Evolutionary conservation across 805 yeast genomes (phyloP), one percentile per base, ranked within the genome.

Genomic region (Hanseniaspora osmophila): DNA sequence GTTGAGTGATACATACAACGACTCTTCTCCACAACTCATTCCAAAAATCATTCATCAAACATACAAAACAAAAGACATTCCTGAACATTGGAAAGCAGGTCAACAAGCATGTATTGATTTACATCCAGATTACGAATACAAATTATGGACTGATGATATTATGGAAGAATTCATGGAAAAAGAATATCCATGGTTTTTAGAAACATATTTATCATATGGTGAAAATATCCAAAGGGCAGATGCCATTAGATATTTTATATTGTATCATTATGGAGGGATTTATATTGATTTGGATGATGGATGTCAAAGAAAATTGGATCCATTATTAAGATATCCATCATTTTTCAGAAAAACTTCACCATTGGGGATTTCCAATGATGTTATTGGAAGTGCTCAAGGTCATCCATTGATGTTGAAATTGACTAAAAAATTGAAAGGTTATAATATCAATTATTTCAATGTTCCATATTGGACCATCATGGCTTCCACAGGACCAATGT

Each of bases 1-100:
- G 48, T 57, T 84, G 42, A 22, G 27, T 7, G 27, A 22, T 5
- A 7, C 27, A 22, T 22, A 4, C 6, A 22, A 22, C 27, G 27
- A 22, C 27, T 22, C 27, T 7, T 22, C 27, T 22, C 6, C 27
- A 22, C 63, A 33, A 41, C 15, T 7, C 38, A 85, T 87, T 41
- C 96, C 96, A 35, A 84, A 82, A 56, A 86, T 87, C 59, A 86
- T 88, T 46, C 96, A 88, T 59, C 96, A 88, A 62, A 88, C 96
- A 12, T 88, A 88, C 63, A 87, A 84, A 59, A 82, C 84, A 17
- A 71, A 67, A 12, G 73, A 78, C 17, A 75, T 87, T 13, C 96
- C 96, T 2, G 87, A 78, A 43, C 68, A 73, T 42, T 88, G 96
- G 96, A 68, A 66, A 49, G 73, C 71, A 6, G 86, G 94, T 29